Conservation (phyloP, 2,329 filamentous ascomycete species). For the Colletotrichum tofieldiae region DNA sequence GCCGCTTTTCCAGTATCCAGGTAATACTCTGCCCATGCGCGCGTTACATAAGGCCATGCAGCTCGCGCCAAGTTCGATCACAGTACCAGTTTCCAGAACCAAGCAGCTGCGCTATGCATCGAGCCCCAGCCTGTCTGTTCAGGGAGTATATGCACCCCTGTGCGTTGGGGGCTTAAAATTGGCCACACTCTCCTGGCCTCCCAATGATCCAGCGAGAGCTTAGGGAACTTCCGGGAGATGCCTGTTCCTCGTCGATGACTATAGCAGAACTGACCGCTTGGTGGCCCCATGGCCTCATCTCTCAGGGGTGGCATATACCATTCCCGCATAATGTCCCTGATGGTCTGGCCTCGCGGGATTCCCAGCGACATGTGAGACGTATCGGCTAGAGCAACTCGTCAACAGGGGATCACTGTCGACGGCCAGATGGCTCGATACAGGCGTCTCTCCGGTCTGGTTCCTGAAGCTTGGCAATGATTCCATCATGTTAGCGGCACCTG, state of each 20-base stretch:
- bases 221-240: slow-evolving; percentile 19
- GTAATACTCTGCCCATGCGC: slow-evolving; percentile 13
- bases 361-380: slow-evolving; percentile 39
- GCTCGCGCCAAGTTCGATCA: slow-evolving; percentile 21
- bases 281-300: slow-evolving; percentile 40
- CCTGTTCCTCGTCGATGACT: slow-evolving; percentile 14
- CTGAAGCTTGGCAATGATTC: slow-evolving; percentile 39
- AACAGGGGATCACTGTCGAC: slow-evolving; percentile 30
- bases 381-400: slow-evolving; percentile 31
- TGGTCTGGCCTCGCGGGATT: slow-evolving; percentile 24
- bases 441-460: slow-evolving; percentile 28
- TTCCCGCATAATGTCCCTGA: slow-evolving; percentile 35
- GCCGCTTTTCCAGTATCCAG: slow-evolving; percentile 28
- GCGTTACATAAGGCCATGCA: slow-evolving; percentile 35
- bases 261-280: slow-evolving; percentile 30
- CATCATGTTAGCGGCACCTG: slow-evolving; percentile 24
- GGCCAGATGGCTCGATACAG: slow-evolving; percentile 35
- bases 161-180: slow-evolving; percentile 39
- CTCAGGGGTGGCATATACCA: slow-evolving; percentile 33
- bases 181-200: slow-evolving; percentile 20
- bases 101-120: slow-evolving; percentile 12
- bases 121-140: slow-evolving; percentile 8
- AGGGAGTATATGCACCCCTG: slow-evolving; percentile 12
- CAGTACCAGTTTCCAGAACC: neutral
- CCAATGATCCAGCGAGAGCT: slow-evolving; percentile 1